phyloP scores from a whole-genome alignment of 371 early-diverging fungal species.

The Apophysomyces elegans region DNA sequence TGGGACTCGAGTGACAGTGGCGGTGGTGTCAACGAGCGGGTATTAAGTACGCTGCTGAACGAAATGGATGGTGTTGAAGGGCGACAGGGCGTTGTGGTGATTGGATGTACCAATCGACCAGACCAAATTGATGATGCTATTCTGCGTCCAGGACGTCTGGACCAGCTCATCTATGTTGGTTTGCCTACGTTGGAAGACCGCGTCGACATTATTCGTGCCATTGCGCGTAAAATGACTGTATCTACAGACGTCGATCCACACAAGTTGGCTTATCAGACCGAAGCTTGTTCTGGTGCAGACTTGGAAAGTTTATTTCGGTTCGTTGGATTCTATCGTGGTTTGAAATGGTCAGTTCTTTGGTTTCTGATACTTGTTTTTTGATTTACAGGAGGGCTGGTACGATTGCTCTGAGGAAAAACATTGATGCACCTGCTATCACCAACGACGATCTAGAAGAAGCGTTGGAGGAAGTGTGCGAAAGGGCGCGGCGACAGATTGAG shows the following conservation, averaged over 20 bases:
- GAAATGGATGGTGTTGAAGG: slow-evolving; percentile 84
- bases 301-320: slow-evolving; percentile 64
- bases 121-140: slow-evolving; percentile 88
- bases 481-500: slow-evolving; percentile 35
- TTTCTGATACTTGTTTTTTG: not conserved
- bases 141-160: slow-evolving; percentile 83
- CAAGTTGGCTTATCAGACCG: slow-evolving; percentile 49
- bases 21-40: slow-evolving; percentile 78
- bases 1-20: slow-evolving; percentile 57
- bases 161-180: slow-evolving; percentile 70
- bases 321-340: not conserved
- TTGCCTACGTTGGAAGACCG: slow-evolving; percentile 65
- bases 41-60: slow-evolving; percentile 75
- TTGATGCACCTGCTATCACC: slow-evolving; percentile 25
- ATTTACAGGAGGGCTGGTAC: slow-evolving; percentile 60
- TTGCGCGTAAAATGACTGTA: slow-evolving; percentile 28
- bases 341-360: not conserved
- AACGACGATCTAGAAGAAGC: slow-evolving; percentile 26
- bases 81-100: slow-evolving; percentile 74
- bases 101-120: slow-evolving; percentile 83
- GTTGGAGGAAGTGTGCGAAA: slow-evolving; percentile 27
- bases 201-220: slow-evolving; percentile 45
- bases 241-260: slow-evolving; percentile 40
- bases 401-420: slow-evolving; percentile 48
- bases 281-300: slow-evolving; percentile 68